A percentile compares a stretch with the other conserved stretches of the same genome.
These are phyloP conservation scores for Rhododendron ovatum DNA, from an alignment of 148 eudicot genomes.

Conservation along the genomic window DNA sequence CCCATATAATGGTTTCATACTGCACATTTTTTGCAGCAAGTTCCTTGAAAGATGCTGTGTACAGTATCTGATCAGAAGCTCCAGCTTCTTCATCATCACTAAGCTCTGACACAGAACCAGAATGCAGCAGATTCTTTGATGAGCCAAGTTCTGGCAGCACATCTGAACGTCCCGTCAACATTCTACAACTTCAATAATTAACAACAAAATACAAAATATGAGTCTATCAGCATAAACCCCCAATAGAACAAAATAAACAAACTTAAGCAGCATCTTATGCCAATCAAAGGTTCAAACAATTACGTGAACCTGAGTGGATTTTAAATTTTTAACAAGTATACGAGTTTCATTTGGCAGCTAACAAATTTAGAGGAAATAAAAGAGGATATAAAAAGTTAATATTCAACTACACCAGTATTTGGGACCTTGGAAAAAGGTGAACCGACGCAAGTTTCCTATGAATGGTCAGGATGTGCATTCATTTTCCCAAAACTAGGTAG, in stretches of 20 bases:
- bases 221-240: background rate
- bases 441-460: background rate
- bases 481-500: background rate
- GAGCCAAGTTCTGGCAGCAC: slow-evolving; percentile 43
- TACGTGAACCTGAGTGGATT: background rate
- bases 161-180: slow-evolving; percentile 65
- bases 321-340: background rate
- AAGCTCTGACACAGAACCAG: slow-evolving; percentile 42
- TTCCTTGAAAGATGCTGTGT: slow-evolving; percentile 81
- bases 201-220: background rate
- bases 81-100: slow-evolving; percentile 52
- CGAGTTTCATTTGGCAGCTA: background rate
- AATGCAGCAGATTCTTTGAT: slow-evolving; percentile 41
- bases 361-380: background rate
- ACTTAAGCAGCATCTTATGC: background rate
- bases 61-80: slow-evolving; percentile 40
- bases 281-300: background rate
- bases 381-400: background rate
- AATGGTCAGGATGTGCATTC: background rate
- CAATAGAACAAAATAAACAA: background rate
- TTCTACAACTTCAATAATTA: slow-evolving; percentile 23
- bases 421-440: background rate
- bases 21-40: slow-evolving; percentile 45
- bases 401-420: background rate
- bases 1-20: slow-evolving; percentile 83